Conservation (phyloP, 805 yeast species). For the Kuraishia borneana region DNA sequence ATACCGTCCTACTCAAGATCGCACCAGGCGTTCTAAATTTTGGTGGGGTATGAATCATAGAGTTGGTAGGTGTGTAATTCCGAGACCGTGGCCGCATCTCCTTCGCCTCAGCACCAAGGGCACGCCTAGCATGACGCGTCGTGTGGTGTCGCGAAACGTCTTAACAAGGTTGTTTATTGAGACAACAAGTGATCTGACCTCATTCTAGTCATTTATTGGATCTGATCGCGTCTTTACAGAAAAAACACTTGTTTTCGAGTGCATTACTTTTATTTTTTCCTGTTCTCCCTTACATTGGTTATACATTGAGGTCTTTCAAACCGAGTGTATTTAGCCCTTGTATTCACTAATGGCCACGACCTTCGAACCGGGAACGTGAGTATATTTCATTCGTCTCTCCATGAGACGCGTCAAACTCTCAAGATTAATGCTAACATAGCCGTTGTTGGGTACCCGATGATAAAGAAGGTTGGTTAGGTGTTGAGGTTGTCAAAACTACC, state of each 20-base stretch:
- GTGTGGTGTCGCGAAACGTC: too few species aligned
- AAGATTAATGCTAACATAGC: conserved; percentile 17
- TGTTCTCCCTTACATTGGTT: too few species aligned
- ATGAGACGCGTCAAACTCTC: neutral
- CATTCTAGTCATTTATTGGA: too few species aligned
- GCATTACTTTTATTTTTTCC: too few species aligned
- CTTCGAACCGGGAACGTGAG: conserved; percentile 46
- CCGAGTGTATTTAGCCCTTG: neutral
- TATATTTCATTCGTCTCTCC: conserved; percentile 5
- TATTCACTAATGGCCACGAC: conserved; percentile 23
- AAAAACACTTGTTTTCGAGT: too few species aligned
- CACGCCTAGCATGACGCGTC: conserved; percentile 7
- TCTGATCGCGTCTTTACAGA: too few species aligned
- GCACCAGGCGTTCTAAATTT: neutral
- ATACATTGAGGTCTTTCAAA: neutral
- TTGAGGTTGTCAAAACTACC: conserved; percentile 37
- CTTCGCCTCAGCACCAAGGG: neutral
- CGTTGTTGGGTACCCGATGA: conserved; percentile 80
- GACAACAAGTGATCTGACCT: too few species aligned
- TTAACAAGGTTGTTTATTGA: too few species aligned
- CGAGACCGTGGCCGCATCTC: neutral
- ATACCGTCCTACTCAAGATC: neutral
- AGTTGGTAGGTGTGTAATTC: neutral
- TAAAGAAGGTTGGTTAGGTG: conserved; percentile 65
- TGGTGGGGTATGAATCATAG: neutral